phyloP scores from a whole-genome alignment of 2,329 filamentous ascomycete species.

The Alternaria angustiovoidea region DNA sequence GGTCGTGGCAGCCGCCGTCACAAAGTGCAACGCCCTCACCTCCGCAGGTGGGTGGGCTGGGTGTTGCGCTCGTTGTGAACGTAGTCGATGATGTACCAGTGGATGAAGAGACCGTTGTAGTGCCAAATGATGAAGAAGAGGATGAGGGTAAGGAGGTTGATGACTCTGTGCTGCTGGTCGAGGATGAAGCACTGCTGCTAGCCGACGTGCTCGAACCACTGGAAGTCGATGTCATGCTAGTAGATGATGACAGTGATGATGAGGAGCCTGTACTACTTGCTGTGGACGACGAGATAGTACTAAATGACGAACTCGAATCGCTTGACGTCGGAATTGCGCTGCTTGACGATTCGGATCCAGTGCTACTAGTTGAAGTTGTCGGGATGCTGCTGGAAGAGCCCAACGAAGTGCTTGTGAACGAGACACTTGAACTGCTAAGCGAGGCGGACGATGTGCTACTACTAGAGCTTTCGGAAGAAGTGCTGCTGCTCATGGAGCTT shows the following conservation, averaged over 20 bases:
- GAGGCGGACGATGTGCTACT: neutral
- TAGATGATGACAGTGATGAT: conserved; percentile 1
- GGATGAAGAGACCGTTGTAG: conserved; percentile 4
- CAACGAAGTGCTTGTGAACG: neutral
- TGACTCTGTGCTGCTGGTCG: neutral
- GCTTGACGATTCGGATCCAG: neutral
- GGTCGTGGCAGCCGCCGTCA: conserved; percentile 34
- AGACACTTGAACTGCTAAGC: neutral
- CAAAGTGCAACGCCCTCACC: conserved; percentile 26
- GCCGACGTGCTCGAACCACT: conserved; percentile 1
- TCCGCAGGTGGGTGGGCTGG: conserved; percentile 21
- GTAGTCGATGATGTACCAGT: conserved; percentile 5
- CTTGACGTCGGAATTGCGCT: neutral
- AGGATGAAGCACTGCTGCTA: conserved; percentile 2
- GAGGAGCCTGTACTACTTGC: neutral
- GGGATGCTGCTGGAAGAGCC: conserved; percentile 3
- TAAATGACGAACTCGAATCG: conserved; percentile 2
- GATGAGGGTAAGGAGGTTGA: neutral
- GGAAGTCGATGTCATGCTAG: neutral
- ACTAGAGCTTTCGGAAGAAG: neutral
- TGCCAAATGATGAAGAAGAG: neutral
- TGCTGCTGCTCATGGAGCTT: neutral
- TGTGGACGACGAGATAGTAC: neutral
- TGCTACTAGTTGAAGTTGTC: neutral
- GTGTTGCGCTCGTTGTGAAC: conserved; percentile 5